Evolutionary conservation across 177 flowering plant species (phyloP), one percentile per base, ranked within the genome.

Genomic region (Tripterygium wilfordii): DNA sequence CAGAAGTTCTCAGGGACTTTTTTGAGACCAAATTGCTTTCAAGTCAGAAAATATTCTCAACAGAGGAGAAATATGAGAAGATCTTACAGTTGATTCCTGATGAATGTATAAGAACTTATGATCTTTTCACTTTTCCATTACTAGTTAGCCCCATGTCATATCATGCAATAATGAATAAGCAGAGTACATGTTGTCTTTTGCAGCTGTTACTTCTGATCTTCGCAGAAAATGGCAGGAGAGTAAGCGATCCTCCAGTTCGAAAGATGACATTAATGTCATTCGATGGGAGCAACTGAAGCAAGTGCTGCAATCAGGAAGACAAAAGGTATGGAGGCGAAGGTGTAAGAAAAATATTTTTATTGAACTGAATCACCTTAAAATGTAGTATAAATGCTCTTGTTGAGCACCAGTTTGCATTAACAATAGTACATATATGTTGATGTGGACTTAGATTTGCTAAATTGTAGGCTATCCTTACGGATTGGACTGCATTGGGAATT

Each of bases 81-180:
- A 72, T 94, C 19, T 66, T 94, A 30, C 69, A 78, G 43, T 74
- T 90, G 91, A 88, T 94, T 62, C 90, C 96, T 27, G 97, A 94
- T 71, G 90, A 79, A 65, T 72, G 97, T 89, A 85, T 48, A 56
- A 28, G 9, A n/a, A n/a, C 17, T 38, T 38, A 12, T 38, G 24
- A 12, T n/a, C n/a, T n/a, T n/a, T n/a, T n/a, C n/a, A n/a, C n/a
- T n/a, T n/a, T n/a, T n/a, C n/a, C n/a, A n/a, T n/a, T n/a, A n/a
- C n/a, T n/a, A n/a, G n/a, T n/a, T n/a, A n/a, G n/a, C n/a, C n/a
- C n/a, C n/a, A n/a, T n/a, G n/a, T n/a, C n/a, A n/a, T n/a, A n/a
- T n/a, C n/a, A n/a, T n/a, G n/a, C n/a, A n/a, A n/a, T n/a, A n/a
- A n/a, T n/a, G n/a, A n/a, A n/a, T n/a, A n/a, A n/a, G n/a, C n/a